A percentile compares a stretch with the other conserved stretches of the same genome.
These are phyloP conservation scores for Reutealis trisperma DNA, from an alignment of 345 rosid genomes.

Conservation along the genomic window DNA sequence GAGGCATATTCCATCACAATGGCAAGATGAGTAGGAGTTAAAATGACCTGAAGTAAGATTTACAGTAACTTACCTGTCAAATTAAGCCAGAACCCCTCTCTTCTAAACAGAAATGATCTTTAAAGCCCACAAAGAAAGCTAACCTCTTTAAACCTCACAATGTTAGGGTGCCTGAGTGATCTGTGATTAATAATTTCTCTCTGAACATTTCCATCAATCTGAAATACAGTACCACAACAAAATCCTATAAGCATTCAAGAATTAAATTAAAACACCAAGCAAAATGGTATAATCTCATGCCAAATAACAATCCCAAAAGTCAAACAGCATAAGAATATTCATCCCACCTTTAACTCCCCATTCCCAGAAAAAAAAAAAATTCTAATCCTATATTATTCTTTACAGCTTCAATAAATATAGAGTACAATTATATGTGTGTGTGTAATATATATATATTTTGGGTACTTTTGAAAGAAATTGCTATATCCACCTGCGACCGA, in stretches of 20 bases:
- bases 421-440: no score
- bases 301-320: not conserved
- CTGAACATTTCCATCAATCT: conserved; percentile 41
- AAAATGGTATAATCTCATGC: not conserved
- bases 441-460: not conserved
- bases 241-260: not conserved
- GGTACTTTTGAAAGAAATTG: not conserved
- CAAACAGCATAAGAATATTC: not conserved
- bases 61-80: not conserved
- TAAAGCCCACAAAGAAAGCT: not conserved
- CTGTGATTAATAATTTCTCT: conserved; percentile 40
- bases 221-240: conserved; percentile 2
- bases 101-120: not conserved
- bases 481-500: not conserved
- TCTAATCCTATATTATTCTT: no score
- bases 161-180: conserved; percentile 36
- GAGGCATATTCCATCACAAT: conserved; percentile 43
- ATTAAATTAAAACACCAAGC: not conserved
- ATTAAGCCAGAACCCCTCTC: not conserved
- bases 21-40: conserved; percentile 37
- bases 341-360: not conserved
- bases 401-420: no score
- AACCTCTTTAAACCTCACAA: conserved; percentile 41
- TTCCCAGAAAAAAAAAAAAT: not conserved
- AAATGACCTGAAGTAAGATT: conserved; percentile 26